Base-by-base conservation (phyloP, 2,329 filamentous ascomycete species). In the Ceratocystis cubensis region DNA sequence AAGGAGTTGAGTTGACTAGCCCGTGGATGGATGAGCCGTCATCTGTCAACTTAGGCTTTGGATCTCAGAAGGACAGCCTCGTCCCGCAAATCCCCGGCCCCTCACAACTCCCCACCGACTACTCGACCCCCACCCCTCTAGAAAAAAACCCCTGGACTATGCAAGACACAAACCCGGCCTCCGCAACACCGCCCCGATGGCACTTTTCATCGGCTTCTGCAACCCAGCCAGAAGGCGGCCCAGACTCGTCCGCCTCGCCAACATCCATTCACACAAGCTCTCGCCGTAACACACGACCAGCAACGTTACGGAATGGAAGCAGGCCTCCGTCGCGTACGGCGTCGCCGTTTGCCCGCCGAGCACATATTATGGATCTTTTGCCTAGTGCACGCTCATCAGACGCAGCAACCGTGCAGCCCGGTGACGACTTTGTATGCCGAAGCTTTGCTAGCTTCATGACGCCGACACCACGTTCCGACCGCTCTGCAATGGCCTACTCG, bases 11-110 rank as follows among this genome's bases (percentile, higher is more conserved):
- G 45, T 8, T 30, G n/a, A 5, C 65, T 20, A 68, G 66, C 41
- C 66, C 66, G 50, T 68, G 66, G 66, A 68, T 68, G 66, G 48
- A 62, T 30, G 66, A 68, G 61, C 66, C 66, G 30, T 67, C 66
- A 53, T 64, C 62, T 33, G 57, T 67, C 56, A 65, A 65, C 61
- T 63, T 67, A 61, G 66, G 63, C 30, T 37, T 44, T 53, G 57
- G 62, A 25, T 62, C 62, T n/a, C 62, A 65, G 20, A 50, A 65
- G 13, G 17, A 50, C 8, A 63, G 57, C 65, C 20, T 50, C 30
- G 25, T 68, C 15, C 66, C 48, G 22, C 59, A 46, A 30, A 56
- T 68, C 33, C 66, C 66, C 45, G 66, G 66, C 13, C 66, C 66
- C 8, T 68, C 66, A 20, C 66, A 68, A 44, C 64, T 68, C 5